Conservation (phyloP, 257 asterid species). For the Galeopsis tetrahit region DNA sequence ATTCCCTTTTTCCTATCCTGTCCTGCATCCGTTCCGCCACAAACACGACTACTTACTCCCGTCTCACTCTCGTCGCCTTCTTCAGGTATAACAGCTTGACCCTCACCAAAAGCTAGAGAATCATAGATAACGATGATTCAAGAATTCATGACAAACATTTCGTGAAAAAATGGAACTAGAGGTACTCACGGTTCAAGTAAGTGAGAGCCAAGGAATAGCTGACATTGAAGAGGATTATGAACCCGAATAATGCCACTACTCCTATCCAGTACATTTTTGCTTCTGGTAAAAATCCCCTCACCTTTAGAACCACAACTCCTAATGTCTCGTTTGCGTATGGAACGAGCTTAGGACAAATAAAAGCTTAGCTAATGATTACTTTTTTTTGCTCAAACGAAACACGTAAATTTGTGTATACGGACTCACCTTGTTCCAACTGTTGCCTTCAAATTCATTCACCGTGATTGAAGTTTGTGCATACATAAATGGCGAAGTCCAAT, state of each 20-base stretch:
- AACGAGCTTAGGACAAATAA: slow-evolving; percentile 30
- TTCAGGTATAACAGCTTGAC: slow-evolving; percentile 49
- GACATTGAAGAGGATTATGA: slow-evolving; percentile 43
- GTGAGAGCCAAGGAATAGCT: slow-evolving; percentile 45
- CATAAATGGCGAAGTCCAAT: slow-evolving; percentile 48
- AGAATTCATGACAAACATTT: slow-evolving; percentile 1
- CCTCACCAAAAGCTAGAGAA: slow-evolving; percentile 63
- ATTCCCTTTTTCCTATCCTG: slow-evolving; percentile 42
- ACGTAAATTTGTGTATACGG: not conserved
- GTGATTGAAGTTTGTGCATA: slow-evolving; percentile 49
- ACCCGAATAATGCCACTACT: slow-evolving; percentile 50
- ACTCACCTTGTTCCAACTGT: slow-evolving; percentile 50
- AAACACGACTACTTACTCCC: slow-evolving; percentile 6
- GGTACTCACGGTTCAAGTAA: slow-evolving; percentile 58
- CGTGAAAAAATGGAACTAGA: not conserved
- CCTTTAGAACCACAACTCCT: slow-evolving; percentile 45
- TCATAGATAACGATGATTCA: slow-evolving; percentile 4
- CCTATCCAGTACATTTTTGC: slow-evolving; percentile 54
- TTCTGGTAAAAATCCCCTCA: slow-evolving; percentile 45
- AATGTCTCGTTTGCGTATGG: slow-evolving; percentile 39
- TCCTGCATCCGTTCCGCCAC: not conserved
- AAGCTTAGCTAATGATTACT: no score
- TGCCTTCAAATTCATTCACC: slow-evolving; percentile 53
- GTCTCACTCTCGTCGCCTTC: slow-evolving; percentile 21
- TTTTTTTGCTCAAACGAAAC: no score